Percentiles rank a stretch among this genome's conserved stretches.
These are phyloP conservation scores for Brassica nigra DNA, from an alignment of 345 rosid genomes.

Conservation along the genomic window DNA sequence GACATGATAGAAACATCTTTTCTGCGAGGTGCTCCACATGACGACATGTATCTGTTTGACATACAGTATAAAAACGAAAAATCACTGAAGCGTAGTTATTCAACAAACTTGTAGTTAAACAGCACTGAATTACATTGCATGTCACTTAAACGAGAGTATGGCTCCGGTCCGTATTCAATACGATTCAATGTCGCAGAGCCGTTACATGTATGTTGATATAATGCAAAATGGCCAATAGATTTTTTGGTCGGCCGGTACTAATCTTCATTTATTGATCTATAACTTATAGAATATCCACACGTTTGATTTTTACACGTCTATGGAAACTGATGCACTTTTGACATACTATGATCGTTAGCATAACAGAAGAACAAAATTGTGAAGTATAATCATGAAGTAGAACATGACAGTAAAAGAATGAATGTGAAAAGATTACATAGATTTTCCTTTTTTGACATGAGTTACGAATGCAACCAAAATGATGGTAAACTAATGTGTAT, in stretches of 20 bases:
- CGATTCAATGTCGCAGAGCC: slow-evolving; percentile 10
- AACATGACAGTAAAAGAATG: slow-evolving; percentile 3
- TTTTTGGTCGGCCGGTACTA: slow-evolving; percentile 23
- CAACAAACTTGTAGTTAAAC: not conserved
- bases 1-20: not conserved
- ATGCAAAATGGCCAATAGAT: slow-evolving; percentile 10
- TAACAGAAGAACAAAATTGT: not conserved
- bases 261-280: slow-evolving; percentile 19
- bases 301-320: not conserved
- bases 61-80: not conserved
- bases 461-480: not conserved
- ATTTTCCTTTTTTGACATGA: not conserved
- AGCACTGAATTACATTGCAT: slow-evolving; percentile 7
- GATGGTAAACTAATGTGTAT: not conserved
- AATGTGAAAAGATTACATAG: not conserved
- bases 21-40: not conserved
- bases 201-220: not conserved
- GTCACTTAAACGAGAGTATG: not conserved
- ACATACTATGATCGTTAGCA: not conserved
- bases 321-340: not conserved
- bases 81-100: not conserved
- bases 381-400: not conserved
- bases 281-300: not conserved
- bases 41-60: not conserved
- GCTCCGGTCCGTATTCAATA: slow-evolving; percentile 7